Percentiles rank a stretch among this genome's conserved stretches.
phyloP scores from a whole-genome alignment of 768 basidiomycete species.

The Hypholoma fasciculare region DNA sequence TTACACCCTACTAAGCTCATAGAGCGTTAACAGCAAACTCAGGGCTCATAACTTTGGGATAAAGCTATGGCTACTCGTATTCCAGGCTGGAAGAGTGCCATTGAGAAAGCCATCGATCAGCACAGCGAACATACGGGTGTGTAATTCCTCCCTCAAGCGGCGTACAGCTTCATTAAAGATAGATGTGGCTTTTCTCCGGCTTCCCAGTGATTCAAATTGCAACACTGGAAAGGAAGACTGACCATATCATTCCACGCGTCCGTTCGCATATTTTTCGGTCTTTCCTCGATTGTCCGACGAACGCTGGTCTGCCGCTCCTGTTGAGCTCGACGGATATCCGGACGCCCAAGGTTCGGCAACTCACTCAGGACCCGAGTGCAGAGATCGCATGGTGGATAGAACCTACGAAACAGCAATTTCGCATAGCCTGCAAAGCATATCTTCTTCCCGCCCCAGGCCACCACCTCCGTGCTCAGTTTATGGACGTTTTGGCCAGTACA shows the following conservation, averaged over 20 bases:
- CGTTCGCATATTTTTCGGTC: constrained; percentile 66
- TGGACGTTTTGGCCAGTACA: constrained; percentile 19
- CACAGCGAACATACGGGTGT: constrained; percentile 39
- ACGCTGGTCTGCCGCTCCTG: constrained; percentile 57
- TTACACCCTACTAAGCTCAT: too few species aligned
- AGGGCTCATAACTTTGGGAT: not conserved
- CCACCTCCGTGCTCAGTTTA: constrained; percentile 33
- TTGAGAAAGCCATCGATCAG: constrained; percentile 42
- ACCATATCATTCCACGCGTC: constrained; percentile 48
- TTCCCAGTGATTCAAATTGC: constrained; percentile 62
- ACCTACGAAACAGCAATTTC: constrained; percentile 69
- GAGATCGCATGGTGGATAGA: constrained; percentile 79
- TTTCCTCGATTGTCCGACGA: constrained; percentile 45
- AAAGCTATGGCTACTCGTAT: constrained; percentile 7
- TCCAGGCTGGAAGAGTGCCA: constrained; percentile 49
- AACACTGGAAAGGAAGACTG: constrained; percentile 40
- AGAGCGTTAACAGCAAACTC: too few species aligned
- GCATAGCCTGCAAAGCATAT: constrained; percentile 58
- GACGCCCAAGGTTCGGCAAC: constrained; percentile 63
- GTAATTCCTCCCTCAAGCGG: not conserved
- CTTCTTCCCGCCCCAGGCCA: constrained; percentile 53
- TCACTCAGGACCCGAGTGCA: constrained; percentile 46
- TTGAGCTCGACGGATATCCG: constrained; percentile 73
- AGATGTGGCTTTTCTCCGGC: not conserved
- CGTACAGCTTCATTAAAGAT: not conserved